A percentile compares a stretch with the other conserved stretches of the same genome.
These are phyloP conservation scores for Hypholoma sublateritium DNA, from an alignment of 768 basidiomycete species.

Conservation along the genomic window DNA sequence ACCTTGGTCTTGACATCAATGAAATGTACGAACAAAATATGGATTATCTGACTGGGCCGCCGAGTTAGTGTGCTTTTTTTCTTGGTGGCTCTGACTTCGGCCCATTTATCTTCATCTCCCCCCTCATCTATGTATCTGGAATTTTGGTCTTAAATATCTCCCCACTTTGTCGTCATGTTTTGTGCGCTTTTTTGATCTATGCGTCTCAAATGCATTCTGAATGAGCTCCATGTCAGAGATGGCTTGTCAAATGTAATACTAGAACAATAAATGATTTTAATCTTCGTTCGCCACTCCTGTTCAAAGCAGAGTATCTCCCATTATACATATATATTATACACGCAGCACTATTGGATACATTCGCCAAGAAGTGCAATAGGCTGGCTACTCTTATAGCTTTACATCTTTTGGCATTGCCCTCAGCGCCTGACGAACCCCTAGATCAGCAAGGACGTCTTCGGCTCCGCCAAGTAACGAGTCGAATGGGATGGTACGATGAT, in stretches of 20 bases:
- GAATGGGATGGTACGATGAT: slow-evolving; percentile 65
- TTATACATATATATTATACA: neutral
- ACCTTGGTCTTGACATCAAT: slow-evolving; percentile 32
- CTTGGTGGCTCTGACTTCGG: neutral
- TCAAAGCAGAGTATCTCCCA: neutral
- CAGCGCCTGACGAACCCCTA: slow-evolving; percentile 75
- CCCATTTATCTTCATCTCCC: neutral
- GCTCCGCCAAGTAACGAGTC: slow-evolving; percentile 71
- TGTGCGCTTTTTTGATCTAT: neutral
- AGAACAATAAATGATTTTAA: neutral
- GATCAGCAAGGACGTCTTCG: slow-evolving; percentile 70
- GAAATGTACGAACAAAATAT: slow-evolving; percentile 13
- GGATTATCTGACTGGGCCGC: slow-evolving; percentile 29
- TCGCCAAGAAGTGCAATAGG: neutral
- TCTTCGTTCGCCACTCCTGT: neutral
- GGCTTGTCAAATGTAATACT: neutral
- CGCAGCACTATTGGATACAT: neutral
- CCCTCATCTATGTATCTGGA: too few relatives aligned
- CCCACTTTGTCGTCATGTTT: neutral
- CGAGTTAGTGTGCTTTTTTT: slow-evolving; percentile 1
- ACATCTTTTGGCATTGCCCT: slow-evolving; percentile 66
- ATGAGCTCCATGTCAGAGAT: neutral
- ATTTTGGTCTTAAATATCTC: neutral
- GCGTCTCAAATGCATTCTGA: neutral
- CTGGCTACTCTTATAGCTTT: slow-evolving; percentile 39